phyloP scores from a whole-genome alignment of 257 asterid species.

The Petunia secreta region DNA sequence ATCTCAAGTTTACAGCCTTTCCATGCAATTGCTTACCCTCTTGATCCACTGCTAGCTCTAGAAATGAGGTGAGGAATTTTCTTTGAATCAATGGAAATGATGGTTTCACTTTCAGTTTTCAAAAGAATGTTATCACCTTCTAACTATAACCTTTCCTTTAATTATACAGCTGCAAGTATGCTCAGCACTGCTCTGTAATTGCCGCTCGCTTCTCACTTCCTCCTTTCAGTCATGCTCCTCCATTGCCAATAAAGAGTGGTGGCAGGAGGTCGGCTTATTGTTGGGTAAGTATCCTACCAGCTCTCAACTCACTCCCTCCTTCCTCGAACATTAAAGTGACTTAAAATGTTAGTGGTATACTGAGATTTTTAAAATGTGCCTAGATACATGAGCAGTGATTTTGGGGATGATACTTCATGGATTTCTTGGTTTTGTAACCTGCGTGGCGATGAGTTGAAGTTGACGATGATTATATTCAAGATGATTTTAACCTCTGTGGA shows the following conservation, averaged over 20 bases:
- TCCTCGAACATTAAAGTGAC: neutral
- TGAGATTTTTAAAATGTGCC: constrained; percentile 12
- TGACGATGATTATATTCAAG: constrained; percentile 94
- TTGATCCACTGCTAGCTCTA: constrained; percentile 89
- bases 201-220: constrained; percentile 92
- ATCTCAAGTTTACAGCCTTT: constrained; percentile 99
- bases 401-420: constrained; percentile 51
- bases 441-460: constrained; percentile 95
- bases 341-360: neutral
- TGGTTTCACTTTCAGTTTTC: too few relatives aligned
- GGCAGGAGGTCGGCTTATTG: constrained; percentile 70
- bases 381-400: constrained; percentile 98
- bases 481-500: constrained; percentile 89
- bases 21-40: constrained; percentile 99
- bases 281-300: constrained; percentile 62
- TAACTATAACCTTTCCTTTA: neutral
- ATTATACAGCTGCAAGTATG: constrained; percentile 80
- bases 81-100: neutral
- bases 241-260: constrained; percentile 69
- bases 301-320: neutral
- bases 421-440: constrained; percentile 52
- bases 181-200: constrained; percentile 88
- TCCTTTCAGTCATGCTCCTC: constrained; percentile 84
- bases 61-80: constrained; percentile 73
- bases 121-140: neutral